phyloP scores from a whole-genome alignment of 2,329 filamentous ascomycete genomes.

The Nemania sp. region DNA sequence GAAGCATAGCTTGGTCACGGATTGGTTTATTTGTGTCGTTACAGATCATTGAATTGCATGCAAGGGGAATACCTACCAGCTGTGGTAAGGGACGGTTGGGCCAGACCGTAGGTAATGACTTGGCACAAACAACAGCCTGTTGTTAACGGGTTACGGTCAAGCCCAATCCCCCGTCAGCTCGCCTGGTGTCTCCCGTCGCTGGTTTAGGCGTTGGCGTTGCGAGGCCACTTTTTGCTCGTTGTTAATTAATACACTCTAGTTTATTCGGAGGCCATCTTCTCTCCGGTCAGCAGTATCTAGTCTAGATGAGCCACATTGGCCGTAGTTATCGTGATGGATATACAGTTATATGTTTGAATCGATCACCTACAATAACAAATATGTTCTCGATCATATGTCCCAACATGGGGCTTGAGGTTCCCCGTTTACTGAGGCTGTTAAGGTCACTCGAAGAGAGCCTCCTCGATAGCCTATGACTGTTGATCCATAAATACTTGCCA shows the following conservation, averaged over 20 bases:
- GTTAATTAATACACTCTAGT: conserved; percentile 43
- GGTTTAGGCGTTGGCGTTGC: conserved; percentile 49
- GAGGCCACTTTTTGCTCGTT: conserved; percentile 44
- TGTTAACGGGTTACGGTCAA: conserved; percentile 20
- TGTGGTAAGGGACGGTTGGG: conserved; percentile 23
- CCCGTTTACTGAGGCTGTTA: neutral
- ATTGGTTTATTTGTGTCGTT: conserved; percentile 36
- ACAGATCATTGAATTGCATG: conserved; percentile 38
- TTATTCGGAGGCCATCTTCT: conserved; percentile 36
- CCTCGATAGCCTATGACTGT: neutral
- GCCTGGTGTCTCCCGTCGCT: conserved; percentile 21
- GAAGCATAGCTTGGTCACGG: conserved; percentile 14
- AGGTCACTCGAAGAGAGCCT: neutral
- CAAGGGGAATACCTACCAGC: conserved; percentile 29
- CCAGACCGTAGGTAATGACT: conserved; percentile 29
- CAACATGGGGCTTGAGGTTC: neutral
- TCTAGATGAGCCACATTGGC: conserved; percentile 39
- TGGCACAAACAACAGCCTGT: conserved; percentile 25
- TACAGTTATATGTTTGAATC: conserved; percentile 34
- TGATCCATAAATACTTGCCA: neutral
- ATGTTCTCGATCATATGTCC: neutral
- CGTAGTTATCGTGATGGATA: conserved; percentile 32
- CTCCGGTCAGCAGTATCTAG: conserved; percentile 24
- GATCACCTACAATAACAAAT: conserved; percentile 10
- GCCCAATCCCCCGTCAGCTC: conserved; percentile 15